These are phyloP conservation scores for Phaffomyces opuntiae DNA, from an alignment of 805 yeast species.

Conservation along the genomic window DNA sequence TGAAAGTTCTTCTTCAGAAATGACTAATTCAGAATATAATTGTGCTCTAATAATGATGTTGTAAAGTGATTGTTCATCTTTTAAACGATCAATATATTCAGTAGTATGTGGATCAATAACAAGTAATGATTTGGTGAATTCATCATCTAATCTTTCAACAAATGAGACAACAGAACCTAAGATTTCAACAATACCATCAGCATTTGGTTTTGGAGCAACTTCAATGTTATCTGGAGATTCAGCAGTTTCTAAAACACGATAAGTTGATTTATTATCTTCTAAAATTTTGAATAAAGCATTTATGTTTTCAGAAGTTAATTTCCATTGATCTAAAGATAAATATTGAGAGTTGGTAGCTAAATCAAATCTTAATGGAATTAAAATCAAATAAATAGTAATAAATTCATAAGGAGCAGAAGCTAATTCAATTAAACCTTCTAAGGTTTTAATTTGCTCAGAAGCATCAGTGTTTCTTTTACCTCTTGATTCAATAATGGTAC, in stretches of 20 bases:
- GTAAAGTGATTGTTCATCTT: constrained; percentile 78
- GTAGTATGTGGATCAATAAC: constrained; percentile 91
- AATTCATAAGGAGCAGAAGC: constrained; percentile 64
- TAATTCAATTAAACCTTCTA: constrained; percentile 51
- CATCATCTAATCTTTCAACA: constrained; percentile 93
- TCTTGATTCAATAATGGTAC: constrained; percentile 75
- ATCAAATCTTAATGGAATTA: constrained; percentile 87
- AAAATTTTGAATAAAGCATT: constrained; percentile 56
- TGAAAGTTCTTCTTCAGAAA: constrained; percentile 32
- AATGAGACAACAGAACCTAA: constrained; percentile 81
- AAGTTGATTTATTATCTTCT: constrained; percentile 50
- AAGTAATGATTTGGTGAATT: constrained; percentile 80
- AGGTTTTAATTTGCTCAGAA: constrained; percentile 61
- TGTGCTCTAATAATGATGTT: constrained; percentile 77
- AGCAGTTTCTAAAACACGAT: constrained; percentile 75
- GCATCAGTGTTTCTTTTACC: constrained; percentile 94
- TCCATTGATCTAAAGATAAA: constrained; percentile 82
- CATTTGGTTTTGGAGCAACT: constrained; percentile 57
- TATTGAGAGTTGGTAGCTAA: constrained; percentile 56
- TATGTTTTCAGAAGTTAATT: constrained; percentile 56
- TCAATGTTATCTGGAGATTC: constrained; percentile 61
- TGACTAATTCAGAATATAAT: constrained; percentile 67
- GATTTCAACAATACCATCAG: constrained; percentile 63
- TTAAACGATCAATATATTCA: constrained; percentile 85
- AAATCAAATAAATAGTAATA: constrained; percentile 69